Percentiles rank a stretch among this genome's conserved stretches.
Evolutionary conservation across 148 eudicot species (phyloP).

Genomic region (Rhododendron ovatum): DNA sequence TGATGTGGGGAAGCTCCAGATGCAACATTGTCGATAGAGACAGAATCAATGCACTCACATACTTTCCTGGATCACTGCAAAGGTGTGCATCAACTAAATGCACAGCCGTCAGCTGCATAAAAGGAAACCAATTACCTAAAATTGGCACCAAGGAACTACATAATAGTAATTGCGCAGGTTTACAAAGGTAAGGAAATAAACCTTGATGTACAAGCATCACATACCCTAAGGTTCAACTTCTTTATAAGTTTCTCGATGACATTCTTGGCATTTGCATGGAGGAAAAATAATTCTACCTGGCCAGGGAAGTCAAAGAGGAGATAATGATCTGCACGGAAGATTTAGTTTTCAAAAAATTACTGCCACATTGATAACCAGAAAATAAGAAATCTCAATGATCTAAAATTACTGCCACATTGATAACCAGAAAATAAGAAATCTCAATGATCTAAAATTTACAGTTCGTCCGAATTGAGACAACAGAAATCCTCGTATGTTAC

Average conservation of each 20-base stretch:
- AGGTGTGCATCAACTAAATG: conserved; percentile 95
- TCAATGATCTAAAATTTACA: background rate
- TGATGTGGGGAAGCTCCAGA: conserved; percentile 95
- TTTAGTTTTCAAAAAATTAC: background rate
- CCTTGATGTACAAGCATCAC: conserved; percentile 6
- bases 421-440: background rate
- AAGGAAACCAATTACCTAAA: conserved; percentile 5
- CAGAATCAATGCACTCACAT: conserved; percentile 84
- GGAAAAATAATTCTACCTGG: conserved; percentile 95
- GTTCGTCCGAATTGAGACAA: background rate
- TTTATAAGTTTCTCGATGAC: conserved; percentile 72
- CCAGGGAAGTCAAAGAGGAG: conserved; percentile 97
- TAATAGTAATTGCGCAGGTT: background rate
- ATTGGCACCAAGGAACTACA: background rate
- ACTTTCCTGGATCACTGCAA: conserved; percentile 91
- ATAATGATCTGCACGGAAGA: conserved; percentile 75
- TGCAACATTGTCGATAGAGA: conserved; percentile 93
- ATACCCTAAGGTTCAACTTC: conserved; percentile 85
- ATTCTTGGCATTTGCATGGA: conserved; percentile 73
- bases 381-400: background rate
- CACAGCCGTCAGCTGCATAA: conserved; percentile 82
- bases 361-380: background rate
- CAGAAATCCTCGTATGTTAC: background rate
- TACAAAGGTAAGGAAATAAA: background rate
- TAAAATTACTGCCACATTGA: background rate